Conservation (phyloP, 192 early-diverging fungal species). For the Bifiguratus adelaidae region DNA sequence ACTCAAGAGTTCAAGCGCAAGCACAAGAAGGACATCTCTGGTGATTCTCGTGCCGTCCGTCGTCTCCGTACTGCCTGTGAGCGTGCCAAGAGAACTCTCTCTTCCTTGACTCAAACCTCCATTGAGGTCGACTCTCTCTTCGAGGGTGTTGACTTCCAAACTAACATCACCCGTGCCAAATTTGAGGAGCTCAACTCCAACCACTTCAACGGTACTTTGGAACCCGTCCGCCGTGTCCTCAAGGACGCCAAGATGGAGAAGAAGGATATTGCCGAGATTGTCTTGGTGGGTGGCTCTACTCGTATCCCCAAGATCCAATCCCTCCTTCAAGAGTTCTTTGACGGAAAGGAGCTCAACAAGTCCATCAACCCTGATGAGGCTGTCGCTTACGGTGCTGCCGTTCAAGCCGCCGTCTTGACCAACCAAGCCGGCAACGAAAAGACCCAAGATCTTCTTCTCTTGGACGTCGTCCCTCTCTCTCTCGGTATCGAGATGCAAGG, state of each 20-base stretch:
- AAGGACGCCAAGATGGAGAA: constrained; percentile 71
- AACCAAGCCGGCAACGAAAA: constrained; percentile 37
- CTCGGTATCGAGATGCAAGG: constrained; percentile 81
- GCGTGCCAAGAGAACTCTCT: constrained; percentile 68
- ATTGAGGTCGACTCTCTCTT: constrained; percentile 70
- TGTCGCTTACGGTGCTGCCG: constrained; percentile 97
- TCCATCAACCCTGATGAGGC: constrained; percentile 98
- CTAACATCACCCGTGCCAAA: constrained; percentile 70
- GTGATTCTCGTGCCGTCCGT: constrained; percentile 61
- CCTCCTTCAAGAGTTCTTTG: constrained; percentile 91
- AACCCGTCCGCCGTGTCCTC: constrained; percentile 62
- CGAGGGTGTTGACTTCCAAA: constrained; percentile 63
- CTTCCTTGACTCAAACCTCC: constrained; percentile 57
- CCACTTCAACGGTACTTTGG: constrained; percentile 55
- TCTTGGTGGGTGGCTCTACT: constrained; percentile 95
- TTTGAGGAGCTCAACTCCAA: constrained; percentile 66
- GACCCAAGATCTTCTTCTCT: constrained; percentile 63
- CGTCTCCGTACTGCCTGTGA: constrained; percentile 68
- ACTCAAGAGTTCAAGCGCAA: constrained; percentile 67
- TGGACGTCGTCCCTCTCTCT: constrained; percentile 77
- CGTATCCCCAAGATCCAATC: constrained; percentile 97
- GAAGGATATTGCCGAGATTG: constrained; percentile 77
- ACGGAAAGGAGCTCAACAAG: constrained; percentile 99
- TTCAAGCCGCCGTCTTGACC: constrained; percentile 95
- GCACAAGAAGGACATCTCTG: constrained; percentile 61